Base-by-base conservation (phyloP, 1,284 basidiomycete species). In the Ganoderma resinaceum region DNA sequence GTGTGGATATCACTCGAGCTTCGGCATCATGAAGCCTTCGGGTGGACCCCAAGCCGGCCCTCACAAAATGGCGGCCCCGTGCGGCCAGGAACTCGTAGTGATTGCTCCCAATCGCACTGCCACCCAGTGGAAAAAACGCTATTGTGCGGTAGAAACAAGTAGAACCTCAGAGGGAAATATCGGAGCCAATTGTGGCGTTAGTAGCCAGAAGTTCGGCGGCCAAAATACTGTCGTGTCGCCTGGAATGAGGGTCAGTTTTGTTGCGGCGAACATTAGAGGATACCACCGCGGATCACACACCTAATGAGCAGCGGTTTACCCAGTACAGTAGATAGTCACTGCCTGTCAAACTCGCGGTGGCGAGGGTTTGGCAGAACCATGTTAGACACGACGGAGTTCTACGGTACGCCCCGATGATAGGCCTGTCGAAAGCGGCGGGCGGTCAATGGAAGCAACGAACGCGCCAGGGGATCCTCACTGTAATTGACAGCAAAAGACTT, bases 401-500 rank as follows among this genome's bases (percentile, higher is more conserved):
- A 38, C 37, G 9, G 23, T 60, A 23, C 37, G n/a, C 35, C 35
- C n/a, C 11, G 3, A 20, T 66, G 62, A 64, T 58, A 69, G 46
- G 11, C 46, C 46, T 49, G 23, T 49, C 23, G 3, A 38, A 16
- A 35, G 52, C 65, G 65, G 42, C 59, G 53, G 12, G 59, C 62
- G 65, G 52, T 57, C 42, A 49, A 69, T 63, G 62, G 68, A 69
- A 69, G 68, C 59, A 6, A 52, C 31, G n/a, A n/a, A n/a, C 12
- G n/a, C 58, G 12, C 37, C n/a, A 38, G 7, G 16, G 31, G 20
- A 61, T 60, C 59, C 55, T 64, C 64, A 61, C 14, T n/a, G 23
- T 42, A 58, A 37, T 6, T 58, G 55, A 58, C 55, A 58, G 55
- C 55, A 37, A 58, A 9, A n/a, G 55, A 58, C 9, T n/a, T 37